phyloP scores from a whole-genome alignment of 2,329 filamentous ascomycete species.

The Penicillium sp. region DNA sequence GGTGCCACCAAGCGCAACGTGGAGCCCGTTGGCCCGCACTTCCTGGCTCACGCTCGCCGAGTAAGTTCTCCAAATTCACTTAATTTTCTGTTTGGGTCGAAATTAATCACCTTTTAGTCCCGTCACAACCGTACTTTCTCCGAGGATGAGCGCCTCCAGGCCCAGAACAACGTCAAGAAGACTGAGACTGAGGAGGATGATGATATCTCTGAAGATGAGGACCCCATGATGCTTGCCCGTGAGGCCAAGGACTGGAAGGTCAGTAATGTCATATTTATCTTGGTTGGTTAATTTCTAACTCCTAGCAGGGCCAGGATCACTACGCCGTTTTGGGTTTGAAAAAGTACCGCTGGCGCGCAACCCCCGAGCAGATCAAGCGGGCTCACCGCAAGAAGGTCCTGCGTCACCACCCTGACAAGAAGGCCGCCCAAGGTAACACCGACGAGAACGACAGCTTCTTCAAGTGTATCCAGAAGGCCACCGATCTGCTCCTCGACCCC shows the following conservation, averaged over 20 bases:
- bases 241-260: slow-evolving; percentile 99
- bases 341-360: slow-evolving; percentile 89
- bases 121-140: slow-evolving; percentile 97
- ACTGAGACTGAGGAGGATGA: slow-evolving; percentile 86
- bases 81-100: background rate
- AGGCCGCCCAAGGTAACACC: slow-evolving; percentile 79
- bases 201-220: slow-evolving; percentile 91
- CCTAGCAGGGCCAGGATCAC: slow-evolving; percentile 79
- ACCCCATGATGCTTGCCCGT: slow-evolving; percentile 83
- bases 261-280: slow-evolving; percentile 29
- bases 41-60: slow-evolving; percentile 93
- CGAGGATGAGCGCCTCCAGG: slow-evolving; percentile 96
- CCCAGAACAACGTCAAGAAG: slow-evolving; percentile 91
- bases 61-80: slow-evolving; percentile 46
- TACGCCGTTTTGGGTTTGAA: slow-evolving; percentile 93
- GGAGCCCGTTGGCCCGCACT: slow-evolving; percentile 95
- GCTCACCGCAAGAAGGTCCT: slow-evolving; percentile 99
- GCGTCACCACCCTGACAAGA: slow-evolving; percentile 98
- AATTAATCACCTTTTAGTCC: slow-evolving; percentile 47
- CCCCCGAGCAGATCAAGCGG: slow-evolving; percentile 97
- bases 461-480: slow-evolving; percentile 99
- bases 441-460: slow-evolving; percentile 96
- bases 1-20: slow-evolving; percentile 79
- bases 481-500: slow-evolving; percentile 88
- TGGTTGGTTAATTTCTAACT: slow-evolving; percentile 11